phyloP scores from a whole-genome alignment of 2,329 filamentous ascomycete species.

The Aspergillus persii region DNA sequence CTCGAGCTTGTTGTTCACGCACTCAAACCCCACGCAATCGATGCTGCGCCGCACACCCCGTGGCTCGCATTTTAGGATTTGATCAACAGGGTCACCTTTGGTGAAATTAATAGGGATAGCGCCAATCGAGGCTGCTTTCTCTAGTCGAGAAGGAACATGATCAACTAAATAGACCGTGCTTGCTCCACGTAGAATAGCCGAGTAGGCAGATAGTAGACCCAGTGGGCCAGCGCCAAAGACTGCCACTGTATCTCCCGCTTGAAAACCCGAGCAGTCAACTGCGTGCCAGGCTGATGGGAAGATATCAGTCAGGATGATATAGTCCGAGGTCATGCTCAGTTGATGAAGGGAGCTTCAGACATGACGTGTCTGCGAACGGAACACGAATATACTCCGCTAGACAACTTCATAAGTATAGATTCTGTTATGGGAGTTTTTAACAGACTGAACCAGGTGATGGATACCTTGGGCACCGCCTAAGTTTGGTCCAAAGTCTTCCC shows the following conservation, averaged over 20 bases:
- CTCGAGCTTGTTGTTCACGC: constrained; percentile 5
- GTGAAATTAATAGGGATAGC: constrained; percentile 61
- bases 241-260: constrained; percentile 55
- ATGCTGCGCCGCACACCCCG: constrained; percentile 9
- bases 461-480: constrained; percentile 14
- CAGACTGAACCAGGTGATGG: not conserved
- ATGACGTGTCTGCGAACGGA: constrained; percentile 15
- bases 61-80: constrained; percentile 30
- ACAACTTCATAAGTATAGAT: not conserved
- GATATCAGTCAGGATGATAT: constrained; percentile 35
- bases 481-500: not conserved
- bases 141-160: constrained; percentile 57
- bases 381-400: constrained; percentile 19
- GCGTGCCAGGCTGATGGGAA: constrained; percentile 42
- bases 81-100: constrained; percentile 48
- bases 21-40: constrained; percentile 19
- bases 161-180: constrained; percentile 62
- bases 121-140: constrained; percentile 55
- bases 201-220: constrained; percentile 65
- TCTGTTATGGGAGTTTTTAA: not conserved
- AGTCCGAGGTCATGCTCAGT: constrained; percentile 19
- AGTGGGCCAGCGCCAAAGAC: constrained; percentile 65
- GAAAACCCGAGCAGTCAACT: constrained; percentile 37
- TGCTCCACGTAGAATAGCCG: constrained; percentile 59
- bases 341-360: constrained; percentile 3